Evolutionary conservation across 2,329 filamentous ascomycete species (phyloP), one percentile per base, ranked within the genome.

Genomic region (Phialophora chinensis): DNA sequence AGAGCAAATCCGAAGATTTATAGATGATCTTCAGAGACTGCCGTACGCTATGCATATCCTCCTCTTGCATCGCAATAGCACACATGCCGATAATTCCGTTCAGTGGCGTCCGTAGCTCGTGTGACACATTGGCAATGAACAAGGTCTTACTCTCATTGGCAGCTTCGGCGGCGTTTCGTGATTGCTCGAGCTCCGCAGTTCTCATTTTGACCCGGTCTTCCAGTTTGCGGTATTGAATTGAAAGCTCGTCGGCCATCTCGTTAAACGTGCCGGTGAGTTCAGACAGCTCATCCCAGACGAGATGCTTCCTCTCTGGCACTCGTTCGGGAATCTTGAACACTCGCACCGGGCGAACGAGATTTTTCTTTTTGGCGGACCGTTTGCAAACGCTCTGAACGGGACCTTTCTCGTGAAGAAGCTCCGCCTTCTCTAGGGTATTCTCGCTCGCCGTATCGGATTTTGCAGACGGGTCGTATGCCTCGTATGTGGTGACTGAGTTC

Each of bases 51-150:
- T 83, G 77, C 14, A 93, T 80, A 72, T 96, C 91, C 55, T 93
- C 89, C 76, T 96, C 92, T 71, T 92, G 90, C 91, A 96, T 94
- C 77, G 91, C 94, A 0, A 97, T 90, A 0, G 92, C 91, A 73
- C 90, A 93, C 91, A 97, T 96, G 68, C 95, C 95, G 74, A 98
- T 84, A 56, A 98, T 97, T 12, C 93, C 94, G 74, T 98, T 98
- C 66, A 98, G 84, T 0, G 95, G 95, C 1, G 94, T 98, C 75
- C 96, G 95, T 35, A 98, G 83, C 77, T 98, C 88, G 72, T 90
- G 88, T 1, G 85, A 88, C 56, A 97, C 96, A 73, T 97, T 97
- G 23, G 95, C 95, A 69, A 98, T 95, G 80, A 98, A 98, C 8
- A 97, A 83, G 0, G 94, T 97, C 80, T 98, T 98, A 82, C 91